These are phyloP conservation scores for Silybum marianum DNA, from an alignment of 129 eudicot species.

Conservation along the genomic window DNA sequence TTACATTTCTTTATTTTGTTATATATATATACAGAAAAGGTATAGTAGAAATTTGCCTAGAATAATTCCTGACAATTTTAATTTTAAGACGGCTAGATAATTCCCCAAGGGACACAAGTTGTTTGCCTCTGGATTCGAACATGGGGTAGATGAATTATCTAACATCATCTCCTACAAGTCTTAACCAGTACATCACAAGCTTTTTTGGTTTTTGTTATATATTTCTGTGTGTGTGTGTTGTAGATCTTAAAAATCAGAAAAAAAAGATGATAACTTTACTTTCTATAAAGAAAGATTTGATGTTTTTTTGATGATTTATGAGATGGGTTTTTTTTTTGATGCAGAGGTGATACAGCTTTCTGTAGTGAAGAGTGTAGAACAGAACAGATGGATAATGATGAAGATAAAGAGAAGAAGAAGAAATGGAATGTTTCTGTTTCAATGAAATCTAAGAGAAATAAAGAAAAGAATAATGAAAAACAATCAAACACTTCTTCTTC, in stretches of 20 bases:
- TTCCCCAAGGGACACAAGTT: too few relatives aligned
- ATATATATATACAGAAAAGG: too few relatives aligned
- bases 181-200: too few relatives aligned
- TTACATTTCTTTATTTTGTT: too few relatives aligned
- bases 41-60: too few relatives aligned
- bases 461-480: constrained; percentile 26
- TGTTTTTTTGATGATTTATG: neutral
- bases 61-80: too few relatives aligned
- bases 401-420: constrained; percentile 43
- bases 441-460: constrained; percentile 44
- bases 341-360: constrained; percentile 58
- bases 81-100: too few relatives aligned
- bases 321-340: neutral
- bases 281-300: neutral
- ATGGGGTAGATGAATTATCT: too few relatives aligned
- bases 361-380: constrained; percentile 59
- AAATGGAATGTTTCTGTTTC: constrained; percentile 33
- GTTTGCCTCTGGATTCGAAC: too few relatives aligned
- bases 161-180: too few relatives aligned
- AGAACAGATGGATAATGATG: constrained; percentile 51
- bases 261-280: neutral
- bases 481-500: constrained; percentile 26
- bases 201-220: too few relatives aligned
- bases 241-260: neutral
- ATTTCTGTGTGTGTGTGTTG: neutral